A percentile compares a stretch with the other conserved stretches of the same genome.
phyloP scores from a whole-genome alignment of 129 eudicot species.

The Ambrosia artemisiifolia region DNA sequence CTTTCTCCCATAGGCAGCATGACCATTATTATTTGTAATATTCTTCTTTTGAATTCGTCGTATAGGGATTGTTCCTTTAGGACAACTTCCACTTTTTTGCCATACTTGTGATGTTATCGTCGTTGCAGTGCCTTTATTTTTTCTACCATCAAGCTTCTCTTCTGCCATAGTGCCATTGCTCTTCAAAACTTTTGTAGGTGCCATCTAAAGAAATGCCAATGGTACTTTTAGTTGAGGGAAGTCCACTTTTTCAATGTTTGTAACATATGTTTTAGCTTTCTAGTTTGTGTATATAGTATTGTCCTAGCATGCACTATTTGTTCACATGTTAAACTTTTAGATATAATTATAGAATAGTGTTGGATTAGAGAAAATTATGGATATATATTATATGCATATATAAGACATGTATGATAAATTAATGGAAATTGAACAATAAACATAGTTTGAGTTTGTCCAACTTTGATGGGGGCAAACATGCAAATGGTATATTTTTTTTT shows the following conservation, averaged over 20 bases:
- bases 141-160: conserved; percentile 10
- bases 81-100: conserved; percentile 62
- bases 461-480: too few species aligned
- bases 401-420: too few species aligned
- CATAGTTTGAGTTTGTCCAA: too few species aligned
- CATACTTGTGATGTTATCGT: conserved; percentile 46
- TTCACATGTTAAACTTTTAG: too few species aligned
- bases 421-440: too few species aligned
- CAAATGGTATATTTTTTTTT: too few species aligned
- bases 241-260: not conserved
- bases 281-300: too few species aligned
- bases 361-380: too few species aligned
- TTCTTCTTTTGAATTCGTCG: conserved; percentile 28
- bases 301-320: too few species aligned
- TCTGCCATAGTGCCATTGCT: conserved; percentile 8
- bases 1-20: conserved; percentile 29
- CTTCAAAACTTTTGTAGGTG: conserved; percentile 31
- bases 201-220: conserved; percentile 34
- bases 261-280: not conserved
- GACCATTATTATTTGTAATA: not conserved
- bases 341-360: too few species aligned
- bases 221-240: not conserved
- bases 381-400: too few species aligned
- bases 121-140: conserved; percentile 15
- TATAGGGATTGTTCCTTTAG: conserved; percentile 55